Percentiles rank a stretch among this genome's conserved stretches.
phyloP scores from a whole-genome alignment of 2,329 filamentous ascomycete genomes.

The Penicillium janthinellum region DNA sequence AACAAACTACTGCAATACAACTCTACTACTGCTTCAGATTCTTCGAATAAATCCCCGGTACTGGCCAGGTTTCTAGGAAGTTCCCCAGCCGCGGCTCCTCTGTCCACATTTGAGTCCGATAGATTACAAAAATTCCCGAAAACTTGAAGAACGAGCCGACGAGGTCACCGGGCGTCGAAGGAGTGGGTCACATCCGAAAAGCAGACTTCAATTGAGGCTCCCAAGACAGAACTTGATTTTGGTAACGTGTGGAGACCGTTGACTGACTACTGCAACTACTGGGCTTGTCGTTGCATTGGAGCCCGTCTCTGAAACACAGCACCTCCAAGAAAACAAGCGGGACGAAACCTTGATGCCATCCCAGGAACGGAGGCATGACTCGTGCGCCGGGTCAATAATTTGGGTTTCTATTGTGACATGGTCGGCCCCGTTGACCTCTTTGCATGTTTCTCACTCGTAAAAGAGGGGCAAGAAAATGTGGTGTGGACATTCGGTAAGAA shows the following conservation, averaged over 20 bases:
- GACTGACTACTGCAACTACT: neutral
- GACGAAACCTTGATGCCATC: slow-evolving; percentile 12
- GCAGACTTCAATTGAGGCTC: neutral
- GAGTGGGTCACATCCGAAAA: neutral
- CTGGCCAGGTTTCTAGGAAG: neutral
- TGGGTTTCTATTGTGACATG: neutral
- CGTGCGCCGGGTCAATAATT: neutral
- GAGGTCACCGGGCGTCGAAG: neutral
- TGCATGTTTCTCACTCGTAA: neutral
- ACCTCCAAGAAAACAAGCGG: slow-evolving; percentile 10
- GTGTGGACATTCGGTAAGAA: slow-evolving; percentile 7
- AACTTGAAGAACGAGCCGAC: neutral
- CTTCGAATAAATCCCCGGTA: neutral
- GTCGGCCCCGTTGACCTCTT: slow-evolving; percentile 13
- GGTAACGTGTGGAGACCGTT: neutral
- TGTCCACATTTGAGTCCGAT: neutral
- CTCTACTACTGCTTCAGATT: neutral
- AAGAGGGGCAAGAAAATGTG: neutral
- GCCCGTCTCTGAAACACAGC: slow-evolving; percentile 14
- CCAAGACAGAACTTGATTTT: slow-evolving; percentile 2
- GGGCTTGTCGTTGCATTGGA: slow-evolving; percentile 8
- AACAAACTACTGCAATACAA: neutral
- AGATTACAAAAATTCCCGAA: neutral
- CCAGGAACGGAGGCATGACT: neutral
- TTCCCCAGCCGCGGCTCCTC: neutral